These are phyloP conservation scores for Suzukiozyma palmioleophila DNA, from an alignment of 1,139 yeast species.

Conservation along the genomic window DNA sequence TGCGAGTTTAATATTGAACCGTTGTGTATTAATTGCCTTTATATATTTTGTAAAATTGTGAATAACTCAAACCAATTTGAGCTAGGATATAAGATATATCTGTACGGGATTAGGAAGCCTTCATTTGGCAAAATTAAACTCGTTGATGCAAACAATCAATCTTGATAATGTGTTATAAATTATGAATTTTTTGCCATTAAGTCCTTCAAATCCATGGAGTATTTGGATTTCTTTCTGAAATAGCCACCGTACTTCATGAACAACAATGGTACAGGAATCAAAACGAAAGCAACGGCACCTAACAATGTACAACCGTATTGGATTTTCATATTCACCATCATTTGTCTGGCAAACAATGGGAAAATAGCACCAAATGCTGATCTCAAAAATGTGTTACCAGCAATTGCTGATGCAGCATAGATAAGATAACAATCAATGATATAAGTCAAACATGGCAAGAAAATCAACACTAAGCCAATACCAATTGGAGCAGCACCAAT, in stretches of 20 bases:
- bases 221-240: constrained; percentile 61
- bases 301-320: constrained; percentile 82
- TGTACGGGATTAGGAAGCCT: too few relatives aligned
- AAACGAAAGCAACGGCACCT: constrained; percentile 58
- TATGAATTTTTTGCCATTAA: background rate
- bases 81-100: too few relatives aligned
- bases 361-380: constrained; percentile 52
- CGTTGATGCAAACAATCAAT: too few relatives aligned
- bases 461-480: constrained; percentile 68
- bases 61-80: too few relatives aligned
- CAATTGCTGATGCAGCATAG: constrained; percentile 87
- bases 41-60: too few relatives aligned
- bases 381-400: constrained; percentile 78
- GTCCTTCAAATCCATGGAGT: constrained; percentile 8
- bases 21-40: too few relatives aligned
- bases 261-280: constrained; percentile 74
- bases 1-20: too few relatives aligned
- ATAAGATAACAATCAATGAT: constrained; percentile 74
- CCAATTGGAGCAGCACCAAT: constrained; percentile 71
- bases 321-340: constrained; percentile 71
- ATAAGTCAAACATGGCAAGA: constrained; percentile 74
- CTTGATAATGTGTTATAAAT: too few relatives aligned
- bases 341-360: constrained; percentile 51
- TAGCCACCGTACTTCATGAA: constrained; percentile 62
- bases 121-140: too few relatives aligned